A percentile compares a stretch with the other conserved stretches of the same genome.
phyloP scores from a whole-genome alignment of 768 basidiomycete species.

The Trametes coccinea region DNA sequence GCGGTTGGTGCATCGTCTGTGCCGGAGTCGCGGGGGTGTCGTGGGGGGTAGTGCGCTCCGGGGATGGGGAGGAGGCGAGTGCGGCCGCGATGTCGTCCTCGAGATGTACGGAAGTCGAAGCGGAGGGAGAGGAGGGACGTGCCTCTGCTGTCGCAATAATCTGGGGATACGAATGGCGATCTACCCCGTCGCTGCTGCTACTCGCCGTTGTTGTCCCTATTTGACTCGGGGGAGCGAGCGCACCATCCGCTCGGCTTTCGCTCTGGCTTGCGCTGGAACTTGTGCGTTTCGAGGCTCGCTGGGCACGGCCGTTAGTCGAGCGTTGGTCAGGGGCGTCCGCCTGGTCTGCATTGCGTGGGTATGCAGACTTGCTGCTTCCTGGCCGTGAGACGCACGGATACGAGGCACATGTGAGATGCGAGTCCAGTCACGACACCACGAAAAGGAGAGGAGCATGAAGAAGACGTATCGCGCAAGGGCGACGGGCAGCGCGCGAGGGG shows the following conservation, averaged over 20 bases:
- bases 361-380: constrained; percentile 12
- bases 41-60: background rate
- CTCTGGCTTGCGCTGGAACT: background rate
- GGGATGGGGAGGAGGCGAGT: constrained; percentile 9
- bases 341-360: constrained; percentile 12
- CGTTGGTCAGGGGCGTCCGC: background rate
- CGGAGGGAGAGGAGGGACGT: constrained; percentile 5
- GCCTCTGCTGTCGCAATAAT: background rate
- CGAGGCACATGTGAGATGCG: constrained; percentile 3
- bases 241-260: background rate
- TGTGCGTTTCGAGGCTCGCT: background rate
- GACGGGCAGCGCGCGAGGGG: background rate
- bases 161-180: background rate
- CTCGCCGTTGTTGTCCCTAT: background rate
- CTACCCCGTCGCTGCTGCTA: background rate
- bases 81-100: constrained; percentile 16
- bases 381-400: constrained; percentile 1
- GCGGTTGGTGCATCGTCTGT: constrained; percentile 2
- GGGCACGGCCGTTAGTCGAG: background rate
- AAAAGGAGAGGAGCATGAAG: background rate
- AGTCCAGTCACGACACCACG: background rate
- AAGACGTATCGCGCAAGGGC: background rate
- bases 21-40: background rate
- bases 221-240: background rate
- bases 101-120: constrained; percentile 11